Conservation (phyloP, 371 early-diverging fungal species). For the Mortierella polycephala region DNA sequence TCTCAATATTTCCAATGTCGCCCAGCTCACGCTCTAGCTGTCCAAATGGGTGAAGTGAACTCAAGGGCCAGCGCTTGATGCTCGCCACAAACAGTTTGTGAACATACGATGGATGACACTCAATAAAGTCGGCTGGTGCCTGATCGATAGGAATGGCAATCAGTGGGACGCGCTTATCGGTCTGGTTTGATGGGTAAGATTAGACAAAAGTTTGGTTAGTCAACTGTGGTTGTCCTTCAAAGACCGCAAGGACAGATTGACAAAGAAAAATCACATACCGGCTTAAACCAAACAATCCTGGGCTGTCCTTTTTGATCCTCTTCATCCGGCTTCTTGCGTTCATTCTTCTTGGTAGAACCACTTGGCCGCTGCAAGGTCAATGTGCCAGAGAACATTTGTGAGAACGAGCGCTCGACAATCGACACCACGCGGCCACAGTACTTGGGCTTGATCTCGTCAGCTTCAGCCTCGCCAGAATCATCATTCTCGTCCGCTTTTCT, state of each 20-base stretch:
- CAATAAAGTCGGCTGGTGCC: conserved; percentile 74
- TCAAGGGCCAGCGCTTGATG: conserved; percentile 80
- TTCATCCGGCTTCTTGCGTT: conserved; percentile 62
- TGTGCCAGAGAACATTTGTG: conserved; percentile 72
- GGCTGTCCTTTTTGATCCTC: conserved; percentile 59
- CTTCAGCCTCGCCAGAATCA: conserved; percentile 54
- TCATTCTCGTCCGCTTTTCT: conserved; percentile 38
- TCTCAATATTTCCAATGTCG: conserved; percentile 70
- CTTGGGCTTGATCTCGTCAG: conserved; percentile 66
- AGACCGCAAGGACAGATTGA: not conserved
- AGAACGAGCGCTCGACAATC: conserved; percentile 70
- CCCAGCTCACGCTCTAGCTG: conserved; percentile 73
- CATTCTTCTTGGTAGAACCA: conserved; percentile 56
- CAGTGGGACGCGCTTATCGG: conserved; percentile 83
- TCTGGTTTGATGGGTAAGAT: conserved; percentile 42
- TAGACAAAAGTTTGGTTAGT: not conserved
- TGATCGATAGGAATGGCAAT: conserved; percentile 81
- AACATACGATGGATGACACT: conserved; percentile 64
- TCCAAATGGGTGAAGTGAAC: conserved; percentile 79
- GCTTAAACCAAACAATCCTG: conserved; percentile 86
- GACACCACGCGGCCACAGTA: conserved; percentile 76
- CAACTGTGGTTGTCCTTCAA: not conserved
- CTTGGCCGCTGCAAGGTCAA: conserved; percentile 66
- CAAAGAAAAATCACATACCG: conserved; percentile 51
- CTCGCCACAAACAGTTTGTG: conserved; percentile 71